A percentile compares a stretch with the other conserved stretches of the same genome.
Evolutionary conservation across 257 asterid genomes (phyloP).

Genomic region (Solanum chilense): DNA sequence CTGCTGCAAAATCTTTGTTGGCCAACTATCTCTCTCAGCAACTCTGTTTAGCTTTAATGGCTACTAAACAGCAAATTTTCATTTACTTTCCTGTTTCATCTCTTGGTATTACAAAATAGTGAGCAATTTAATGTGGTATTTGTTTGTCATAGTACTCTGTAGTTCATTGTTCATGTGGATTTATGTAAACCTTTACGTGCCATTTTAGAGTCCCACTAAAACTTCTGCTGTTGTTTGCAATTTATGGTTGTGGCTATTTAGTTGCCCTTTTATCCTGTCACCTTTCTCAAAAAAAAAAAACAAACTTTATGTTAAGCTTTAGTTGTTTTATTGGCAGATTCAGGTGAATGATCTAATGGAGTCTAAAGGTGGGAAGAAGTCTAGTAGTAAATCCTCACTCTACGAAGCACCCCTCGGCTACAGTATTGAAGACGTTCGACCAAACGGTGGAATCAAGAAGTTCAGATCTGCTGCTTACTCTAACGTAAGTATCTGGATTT

Average conservation of each 20-base stretch:
- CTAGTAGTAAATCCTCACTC: slow-evolving; percentile 21
- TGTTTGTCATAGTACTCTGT: too few species aligned
- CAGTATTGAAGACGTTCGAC: slow-evolving; percentile 32
- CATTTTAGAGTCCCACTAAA: neutral
- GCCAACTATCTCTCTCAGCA: neutral
- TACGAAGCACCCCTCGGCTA: slow-evolving; percentile 31
- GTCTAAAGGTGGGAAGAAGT: slow-evolving; percentile 23
- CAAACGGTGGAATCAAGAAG: slow-evolving; percentile 34
- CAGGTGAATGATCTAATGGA: slow-evolving; percentile 28
- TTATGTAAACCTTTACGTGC: neutral
- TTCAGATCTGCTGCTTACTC: slow-evolving; percentile 45
- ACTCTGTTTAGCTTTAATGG: neutral
- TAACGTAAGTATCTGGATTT: slow-evolving; percentile 10
- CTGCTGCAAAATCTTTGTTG: neutral
- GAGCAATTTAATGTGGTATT: too few species aligned
- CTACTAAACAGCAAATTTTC: neutral
- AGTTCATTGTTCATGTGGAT: too few species aligned
- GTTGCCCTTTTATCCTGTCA: neutral
- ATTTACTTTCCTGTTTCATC: neutral
- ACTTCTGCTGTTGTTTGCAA: neutral
- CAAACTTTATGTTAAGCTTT: neutral
- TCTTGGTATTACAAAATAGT: too few species aligned
- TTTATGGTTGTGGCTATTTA: neutral
- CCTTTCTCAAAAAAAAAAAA: too few species aligned
- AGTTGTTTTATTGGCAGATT: neutral